These are phyloP conservation scores for Polymyxa betae DNA, from an alignment of 208 protist species.

Conservation along the genomic window DNA sequence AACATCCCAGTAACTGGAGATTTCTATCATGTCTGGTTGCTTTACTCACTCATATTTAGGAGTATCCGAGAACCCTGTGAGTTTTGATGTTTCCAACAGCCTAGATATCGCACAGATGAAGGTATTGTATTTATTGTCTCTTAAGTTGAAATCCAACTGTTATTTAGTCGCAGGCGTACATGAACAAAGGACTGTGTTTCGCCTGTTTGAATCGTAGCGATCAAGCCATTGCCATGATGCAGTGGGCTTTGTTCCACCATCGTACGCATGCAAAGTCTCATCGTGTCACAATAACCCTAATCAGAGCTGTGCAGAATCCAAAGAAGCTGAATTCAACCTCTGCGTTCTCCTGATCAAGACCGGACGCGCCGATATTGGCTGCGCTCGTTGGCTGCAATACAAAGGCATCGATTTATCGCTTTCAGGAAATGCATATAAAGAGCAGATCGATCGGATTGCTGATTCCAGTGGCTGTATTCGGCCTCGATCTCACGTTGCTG, in stretches of 20 bases:
- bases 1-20: neutral
- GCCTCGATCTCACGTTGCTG: neutral
- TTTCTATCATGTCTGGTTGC: neutral
- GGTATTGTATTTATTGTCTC: too few relatives aligned
- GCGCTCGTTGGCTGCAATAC: conserved; percentile 40
- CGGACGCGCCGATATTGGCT: neutral
- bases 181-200: conserved; percentile 13
- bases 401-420: conserved; percentile 36
- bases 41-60: neutral
- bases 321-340: conserved; percentile 2
- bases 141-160: neutral
- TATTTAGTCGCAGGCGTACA: conserved; percentile 26
- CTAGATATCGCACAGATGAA: too few relatives aligned
- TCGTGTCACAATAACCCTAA: neutral
- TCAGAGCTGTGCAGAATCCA: neutral
- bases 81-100: too few relatives aligned
- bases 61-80: too few relatives aligned
- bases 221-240: neutral
- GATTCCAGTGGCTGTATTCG: neutral
- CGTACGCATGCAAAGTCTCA: neutral
- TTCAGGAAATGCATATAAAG: neutral
- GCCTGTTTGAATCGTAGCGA: neutral
- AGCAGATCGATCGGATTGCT: neutral
- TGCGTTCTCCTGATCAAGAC: neutral
- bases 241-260: conserved; percentile 31